These are phyloP conservation scores for Colletotrichum zoysiae DNA, from an alignment of 2,329 filamentous ascomycete genomes.

Conservation along the genomic window DNA sequence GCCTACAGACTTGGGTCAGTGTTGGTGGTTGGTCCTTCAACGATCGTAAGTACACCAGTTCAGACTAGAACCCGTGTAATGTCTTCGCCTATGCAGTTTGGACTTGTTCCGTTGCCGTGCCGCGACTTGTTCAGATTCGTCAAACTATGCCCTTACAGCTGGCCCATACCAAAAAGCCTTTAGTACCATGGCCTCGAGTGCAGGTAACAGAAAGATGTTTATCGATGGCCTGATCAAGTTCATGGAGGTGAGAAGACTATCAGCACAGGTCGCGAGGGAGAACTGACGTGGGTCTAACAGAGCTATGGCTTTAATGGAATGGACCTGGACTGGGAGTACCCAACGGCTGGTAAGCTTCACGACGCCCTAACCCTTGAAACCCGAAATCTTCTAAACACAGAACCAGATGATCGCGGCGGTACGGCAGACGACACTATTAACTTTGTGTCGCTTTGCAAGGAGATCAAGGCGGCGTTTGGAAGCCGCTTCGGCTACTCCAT, in stretches of 20 bases:
- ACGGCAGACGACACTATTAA: conserved; percentile 51
- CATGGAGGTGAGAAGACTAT: conserved; percentile 51
- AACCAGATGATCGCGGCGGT: conserved; percentile 51
- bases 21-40: conserved; percentile 58
- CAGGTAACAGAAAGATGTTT: conserved; percentile 51
- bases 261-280: too few species aligned
- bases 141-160: neutral
- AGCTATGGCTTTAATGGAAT: conserved; percentile 59
- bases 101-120: neutral
- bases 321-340: conserved; percentile 61
- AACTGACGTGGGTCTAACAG: neutral
- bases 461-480: conserved; percentile 21
- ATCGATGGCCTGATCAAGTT: conserved; percentile 54
- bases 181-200: conserved; percentile 49
- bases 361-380: conserved; percentile 2
- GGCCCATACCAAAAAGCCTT: conserved; percentile 48
- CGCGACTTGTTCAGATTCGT: neutral
- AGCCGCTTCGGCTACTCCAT: conserved; percentile 43
- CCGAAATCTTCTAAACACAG: conserved; percentile 41
- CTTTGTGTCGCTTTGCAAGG: conserved; percentile 45
- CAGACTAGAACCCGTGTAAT: neutral
- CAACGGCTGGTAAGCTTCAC: conserved; percentile 31
- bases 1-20: conserved; percentile 53
- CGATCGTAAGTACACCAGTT: conserved; percentile 45
- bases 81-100: neutral